Base-by-base conservation (phyloP, 2,329 filamentous ascomycete genomes). In the Verticillium tricorpus region DNA sequence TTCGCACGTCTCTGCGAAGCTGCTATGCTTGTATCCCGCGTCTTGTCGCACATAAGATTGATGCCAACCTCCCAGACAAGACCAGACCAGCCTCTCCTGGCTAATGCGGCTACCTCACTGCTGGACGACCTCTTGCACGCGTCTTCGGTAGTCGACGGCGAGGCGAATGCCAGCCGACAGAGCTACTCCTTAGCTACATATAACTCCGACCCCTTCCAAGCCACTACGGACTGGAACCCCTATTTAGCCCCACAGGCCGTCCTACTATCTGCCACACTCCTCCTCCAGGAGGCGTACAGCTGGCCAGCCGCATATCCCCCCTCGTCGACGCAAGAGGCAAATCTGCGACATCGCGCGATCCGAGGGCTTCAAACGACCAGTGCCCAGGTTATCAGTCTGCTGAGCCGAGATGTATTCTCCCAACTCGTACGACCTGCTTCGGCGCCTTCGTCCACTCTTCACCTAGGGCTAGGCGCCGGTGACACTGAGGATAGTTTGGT, bases 1-100 rank as follows among this genome's bases (percentile, higher is more conserved):
- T 86, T 83, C 71, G 80, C 81, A 5, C 79, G 82, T 61, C 76
- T 86, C 52, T 77, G 74, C 59, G 76, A 79, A 68, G 70, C 71
- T 22, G 71, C 70, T 22, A 67, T 76, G 22, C 69, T 77, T 57
- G 58, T 76, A 25, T 72, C 71, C 45, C 69, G 71, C 61, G 70
- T 74, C n/a, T 65, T 76, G 11, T 58, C 58, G 6, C 73, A 78
- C 65, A 65, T 71, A 59, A 67, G 69, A 19, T 50, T 22, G 66
- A 58, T 3, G 65, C 67, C 15, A 60, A 60, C 5, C 34, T 63
- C n/a, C 54, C 61, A 3, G 62, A 34, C 45, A 65, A 25, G 34
- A 32, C 40, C 56, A 58, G 31, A 17, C 15, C 64, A 50, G 19
- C 40, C 40, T 6, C 40, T 50, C n/a, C 11, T 50, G 9, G 40